A percentile compares a stretch with the other conserved stretches of the same genome.
phyloP scores from a whole-genome alignment of 2,329 filamentous ascomycete species.

The Cladorrhinum sp. region DNA sequence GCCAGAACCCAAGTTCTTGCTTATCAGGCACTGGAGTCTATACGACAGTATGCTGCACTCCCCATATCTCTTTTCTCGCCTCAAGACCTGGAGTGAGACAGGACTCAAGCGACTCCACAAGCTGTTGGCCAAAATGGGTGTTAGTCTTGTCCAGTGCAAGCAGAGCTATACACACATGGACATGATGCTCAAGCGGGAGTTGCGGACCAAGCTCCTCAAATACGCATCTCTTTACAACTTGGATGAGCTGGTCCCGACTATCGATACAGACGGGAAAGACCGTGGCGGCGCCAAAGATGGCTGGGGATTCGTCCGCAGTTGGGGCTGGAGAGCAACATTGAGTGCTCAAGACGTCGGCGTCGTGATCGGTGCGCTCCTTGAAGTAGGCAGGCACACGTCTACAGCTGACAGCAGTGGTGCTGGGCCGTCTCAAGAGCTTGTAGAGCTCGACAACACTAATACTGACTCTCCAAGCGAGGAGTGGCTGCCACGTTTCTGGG shows the following conservation, averaged over 20 bases:
- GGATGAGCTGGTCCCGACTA: conserved; percentile 83
- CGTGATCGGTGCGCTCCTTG: conserved; percentile 84
- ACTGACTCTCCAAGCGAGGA: conserved; percentile 55
- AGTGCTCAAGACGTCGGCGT: conserved; percentile 94
- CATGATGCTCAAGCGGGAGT: conserved; percentile 86
- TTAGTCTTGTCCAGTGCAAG: conserved; percentile 88
- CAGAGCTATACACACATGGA: conserved; percentile 99
- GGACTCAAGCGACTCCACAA: conserved; percentile 89
- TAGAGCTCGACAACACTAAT: conserved; percentile 40
- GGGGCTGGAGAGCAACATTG: conserved; percentile 94
- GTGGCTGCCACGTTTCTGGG: conserved; percentile 67
- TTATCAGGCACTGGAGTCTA: conserved; percentile 93
- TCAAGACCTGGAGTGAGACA: conserved; percentile 91
- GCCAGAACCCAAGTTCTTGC: conserved; percentile 86
- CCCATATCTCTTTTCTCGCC: conserved; percentile 83
- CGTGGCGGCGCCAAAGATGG: conserved; percentile 76
- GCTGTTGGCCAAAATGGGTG: conserved; percentile 95
- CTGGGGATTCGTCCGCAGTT: conserved; percentile 95
- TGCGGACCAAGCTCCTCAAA: conserved; percentile 81
- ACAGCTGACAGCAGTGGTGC: conserved; percentile 33
- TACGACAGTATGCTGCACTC: conserved; percentile 99
- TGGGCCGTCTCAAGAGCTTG: conserved; percentile 36
- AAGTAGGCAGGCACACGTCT: conserved; percentile 68
- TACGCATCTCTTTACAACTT: conserved; percentile 92
- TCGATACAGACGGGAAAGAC: conserved; percentile 67